phyloP scores from a whole-genome alignment of 345 rosid genomes.

The Turritis glabra region DNA sequence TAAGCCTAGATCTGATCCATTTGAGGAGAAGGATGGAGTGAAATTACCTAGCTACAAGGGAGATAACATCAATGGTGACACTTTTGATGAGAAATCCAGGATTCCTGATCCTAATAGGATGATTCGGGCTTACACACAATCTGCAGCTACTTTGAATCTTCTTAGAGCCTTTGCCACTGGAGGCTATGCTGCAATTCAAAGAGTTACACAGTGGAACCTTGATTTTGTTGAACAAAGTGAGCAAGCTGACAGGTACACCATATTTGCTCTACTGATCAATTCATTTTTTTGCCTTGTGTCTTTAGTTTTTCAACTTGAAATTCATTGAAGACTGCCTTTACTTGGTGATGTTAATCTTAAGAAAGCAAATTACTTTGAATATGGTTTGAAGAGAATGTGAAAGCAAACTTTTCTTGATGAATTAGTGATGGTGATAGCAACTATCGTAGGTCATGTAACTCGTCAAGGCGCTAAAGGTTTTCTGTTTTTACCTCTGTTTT shows the following conservation, averaged over 20 bases:
- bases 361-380: background rate
- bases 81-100: slow-evolving; percentile 58
- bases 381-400: background rate
- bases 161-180: slow-evolving; percentile 72
- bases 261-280: background rate
- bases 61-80: slow-evolving; percentile 60
- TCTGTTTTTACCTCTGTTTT: slow-evolving; percentile 6
- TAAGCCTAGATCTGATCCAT: slow-evolving; percentile 52
- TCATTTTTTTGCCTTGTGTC: background rate
- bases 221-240: slow-evolving; percentile 61
- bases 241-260: slow-evolving; percentile 59
- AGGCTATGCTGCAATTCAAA: slow-evolving; percentile 67
- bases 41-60: slow-evolving; percentile 62
- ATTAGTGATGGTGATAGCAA: background rate
- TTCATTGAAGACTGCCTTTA: background rate
- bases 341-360: background rate
- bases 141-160: slow-evolving; percentile 63
- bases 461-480: slow-evolving; percentile 4
- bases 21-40: slow-evolving; percentile 59
- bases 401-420: background rate
- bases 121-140: slow-evolving; percentile 59
- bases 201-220: slow-evolving; percentile 68
- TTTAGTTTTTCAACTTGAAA: background rate
- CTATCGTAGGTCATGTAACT: background rate
- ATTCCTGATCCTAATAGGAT: slow-evolving; percentile 61